Base-by-base conservation (phyloP, 2,329 filamentous ascomycete species). In the Ophiosphaerella narmari region DNA sequence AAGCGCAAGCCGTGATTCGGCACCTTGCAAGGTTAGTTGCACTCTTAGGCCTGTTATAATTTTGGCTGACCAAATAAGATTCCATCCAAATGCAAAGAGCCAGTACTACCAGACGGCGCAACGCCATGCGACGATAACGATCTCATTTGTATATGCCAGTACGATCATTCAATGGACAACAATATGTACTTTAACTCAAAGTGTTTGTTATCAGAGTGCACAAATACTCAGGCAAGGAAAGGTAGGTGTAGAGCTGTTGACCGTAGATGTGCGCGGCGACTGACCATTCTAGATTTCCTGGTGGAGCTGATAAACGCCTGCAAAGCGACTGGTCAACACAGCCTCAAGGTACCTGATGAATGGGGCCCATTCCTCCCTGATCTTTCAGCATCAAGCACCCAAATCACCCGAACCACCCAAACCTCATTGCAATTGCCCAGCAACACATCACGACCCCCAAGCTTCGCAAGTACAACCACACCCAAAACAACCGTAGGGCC, bases 271-370 rank as follows among this genome's bases (percentile, higher is more conserved):
- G 23, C 11, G 16, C 31, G 21, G 39, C 16, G n/a, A 41, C 51
- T 59, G 35, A 59, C 5, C 18, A n/a, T 26, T n/a, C 6, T 24
- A 60, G 57, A 14, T 0, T 60, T 58, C 18, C 23, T 55, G 2
- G 41, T 18, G 2, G 33, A 26, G 11, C 55, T 55, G 18, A 29
- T 40, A 4, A 14, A 42, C 5, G 51, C 38, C 1, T 58, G 48
- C 43, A 26, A 13, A 12, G 4, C 24, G 23, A 18, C 26, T 31
- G 35, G 50, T 6, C 7, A 26, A 2, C 7, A 29, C 6, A 23
- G 55, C n/a, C 5, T 18, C 7, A 46, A 47, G 6, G 35, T 58
- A 13, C 33, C 42, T 18, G n/a, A 12, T 12, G 52, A 47, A 14
- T 58, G 55, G 55, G 8, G 32, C 11, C 46, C 42, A 2, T 56